Conservation (phyloP, 2,329 filamentous ascomycete genomes). For the Aspergillus pseudotamarii region DNA sequence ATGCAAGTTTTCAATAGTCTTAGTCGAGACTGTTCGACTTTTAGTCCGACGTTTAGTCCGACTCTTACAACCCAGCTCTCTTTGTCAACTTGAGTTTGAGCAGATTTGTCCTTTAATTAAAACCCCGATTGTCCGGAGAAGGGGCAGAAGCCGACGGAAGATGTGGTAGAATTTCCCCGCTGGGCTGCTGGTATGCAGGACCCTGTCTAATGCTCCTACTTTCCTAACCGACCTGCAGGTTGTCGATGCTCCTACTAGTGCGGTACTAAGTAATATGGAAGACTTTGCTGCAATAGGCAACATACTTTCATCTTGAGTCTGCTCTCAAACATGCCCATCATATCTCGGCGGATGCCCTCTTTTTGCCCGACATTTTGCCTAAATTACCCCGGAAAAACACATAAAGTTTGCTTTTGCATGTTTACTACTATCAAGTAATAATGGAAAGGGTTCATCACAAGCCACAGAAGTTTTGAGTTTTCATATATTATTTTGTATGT, state of each 20-base stretch:
- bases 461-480: background rate
- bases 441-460: background rate
- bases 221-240: too few relatives aligned
- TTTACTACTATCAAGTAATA: background rate
- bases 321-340: background rate
- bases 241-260: background rate
- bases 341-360: background rate
- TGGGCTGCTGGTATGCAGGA: background rate
- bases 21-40: background rate
- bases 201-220: background rate
- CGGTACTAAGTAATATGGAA: background rate
- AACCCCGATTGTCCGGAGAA: background rate
- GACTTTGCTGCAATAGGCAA: background rate
- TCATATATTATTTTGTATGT: background rate
- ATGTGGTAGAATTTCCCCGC: background rate
- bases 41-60: background rate
- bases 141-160: background rate
- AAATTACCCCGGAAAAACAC: slow-evolving; percentile 10
- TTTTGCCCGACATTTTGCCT: slow-evolving; percentile 11
- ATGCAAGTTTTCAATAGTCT: background rate
- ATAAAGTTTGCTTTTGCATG: background rate
- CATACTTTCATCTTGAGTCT: background rate
- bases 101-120: background rate
- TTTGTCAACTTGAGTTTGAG: background rate
- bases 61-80: background rate